Percentiles rank a stretch among this genome's conserved stretches.
Evolutionary conservation across 441 rosid genomes (phyloP).

Genomic region (Raphanus hybrid): DNA sequence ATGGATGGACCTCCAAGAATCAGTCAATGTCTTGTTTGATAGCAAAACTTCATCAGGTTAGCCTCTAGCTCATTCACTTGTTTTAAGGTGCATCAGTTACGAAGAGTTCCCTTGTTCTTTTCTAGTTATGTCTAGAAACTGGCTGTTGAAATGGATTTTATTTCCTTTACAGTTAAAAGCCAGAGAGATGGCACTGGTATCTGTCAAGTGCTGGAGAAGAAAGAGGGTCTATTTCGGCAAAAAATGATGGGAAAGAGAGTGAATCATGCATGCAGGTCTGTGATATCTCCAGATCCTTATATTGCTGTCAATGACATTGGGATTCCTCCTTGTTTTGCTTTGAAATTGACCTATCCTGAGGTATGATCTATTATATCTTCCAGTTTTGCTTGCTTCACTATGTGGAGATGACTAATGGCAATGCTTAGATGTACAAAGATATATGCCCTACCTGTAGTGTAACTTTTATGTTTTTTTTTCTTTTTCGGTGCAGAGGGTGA

Average conservation of each 20-base stretch:
- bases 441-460: no score
- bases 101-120: neutral
- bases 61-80: conserved; percentile 33
- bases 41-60: conserved; percentile 79
- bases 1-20: conserved; percentile 94
- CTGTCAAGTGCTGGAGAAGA: conserved; percentile 93
- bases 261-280: conserved; percentile 97
- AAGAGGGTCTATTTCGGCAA: conserved; percentile 97
- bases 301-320: conserved; percentile 98
- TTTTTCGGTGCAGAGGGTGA: conserved; percentile 72
- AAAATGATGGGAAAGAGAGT: conserved; percentile 99
- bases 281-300: conserved; percentile 98
- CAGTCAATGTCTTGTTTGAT: conserved; percentile 77
- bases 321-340: conserved; percentile 92
- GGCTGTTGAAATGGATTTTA: conserved; percentile 46
- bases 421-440: neutral
- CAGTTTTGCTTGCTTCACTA: neutral
- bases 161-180: conserved; percentile 56
- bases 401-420: conserved; percentile 19
- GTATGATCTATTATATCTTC: conserved; percentile 45
- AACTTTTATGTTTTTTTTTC: neutral
- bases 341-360: conserved; percentile 96
- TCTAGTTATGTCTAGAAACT: conserved; percentile 27
- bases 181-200: conserved; percentile 75
- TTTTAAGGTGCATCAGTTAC: conserved; percentile 13